Base-by-base conservation (phyloP, 2,329 filamentous ascomycete genomes). In the Fusarium sublunatum region DNA sequence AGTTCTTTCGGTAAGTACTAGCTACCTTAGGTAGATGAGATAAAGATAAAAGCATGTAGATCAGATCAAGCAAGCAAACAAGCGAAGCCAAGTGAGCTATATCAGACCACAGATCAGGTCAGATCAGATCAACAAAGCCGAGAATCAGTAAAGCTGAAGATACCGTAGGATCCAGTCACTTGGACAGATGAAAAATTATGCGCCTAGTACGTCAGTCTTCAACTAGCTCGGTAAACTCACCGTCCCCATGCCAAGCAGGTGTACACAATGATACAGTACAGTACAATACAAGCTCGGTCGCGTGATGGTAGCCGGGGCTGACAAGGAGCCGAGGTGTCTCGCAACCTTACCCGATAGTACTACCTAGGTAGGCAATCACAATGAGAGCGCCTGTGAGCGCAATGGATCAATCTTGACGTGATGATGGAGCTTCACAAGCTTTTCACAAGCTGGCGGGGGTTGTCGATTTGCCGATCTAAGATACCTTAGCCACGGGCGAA, bases 341-440 rank as follows among this genome's bases (percentile, higher is more conserved):
- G 9, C 26, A 31, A 38, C 38, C 29, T 15, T 29, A 28, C 39
- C 39, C 26, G n/a, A 11, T 19, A 19, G 19, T 26, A 19, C 32
- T 52, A 61, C 58, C 57, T 51, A 56, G 60, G 48, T 25, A 43
- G 52, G 57, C 22, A 45, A 47, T 35, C 34, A 38, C 26, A 52
- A 38, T 15, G 58, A 46, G 34, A 63, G 46, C 51, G n/a, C 24
- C 22, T 28, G 26, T 28, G 26, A 28, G 26, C 26, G 26, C 29
- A 28, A 22, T 34, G n/a, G 29, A 35, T 63, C 43, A 28, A 45
- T 53, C 19, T 61, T 46, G 58, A 58, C 40, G 49, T 46, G 48
- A 55, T 53, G 42, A 57, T 51, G 57, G 42, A 43, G 32, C 24
- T 46, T 64, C 61, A 64, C 61, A 64, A 65, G 61, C 61, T 61